phyloP scores from a whole-genome alignment of 1,139 yeast species.

The Magnusiomyces sp. region DNA sequence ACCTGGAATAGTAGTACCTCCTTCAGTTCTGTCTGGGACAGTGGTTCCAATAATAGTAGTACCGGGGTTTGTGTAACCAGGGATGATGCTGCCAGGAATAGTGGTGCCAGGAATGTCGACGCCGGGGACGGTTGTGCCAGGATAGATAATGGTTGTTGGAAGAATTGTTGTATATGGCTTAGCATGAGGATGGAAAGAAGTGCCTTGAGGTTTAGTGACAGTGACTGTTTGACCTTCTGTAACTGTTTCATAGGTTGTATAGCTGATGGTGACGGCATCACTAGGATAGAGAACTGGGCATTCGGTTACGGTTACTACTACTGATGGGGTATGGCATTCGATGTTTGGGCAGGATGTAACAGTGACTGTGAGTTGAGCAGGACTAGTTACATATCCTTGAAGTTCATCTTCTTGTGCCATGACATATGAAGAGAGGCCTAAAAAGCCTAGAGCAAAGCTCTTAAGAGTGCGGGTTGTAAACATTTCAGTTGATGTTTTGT shows the following conservation, averaged over 20 bases:
- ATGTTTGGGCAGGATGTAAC: constrained; percentile 5
- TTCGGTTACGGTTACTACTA: background rate
- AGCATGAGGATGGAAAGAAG: constrained; percentile 1
- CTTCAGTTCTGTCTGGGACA: too few species aligned
- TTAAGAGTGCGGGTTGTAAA: background rate
- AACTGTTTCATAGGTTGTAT: constrained; percentile 1
- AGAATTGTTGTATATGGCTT: constrained; percentile 3
- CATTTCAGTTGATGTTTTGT: background rate
- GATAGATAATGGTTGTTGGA: background rate
- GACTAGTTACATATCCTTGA: constrained; percentile 3
- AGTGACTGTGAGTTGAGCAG: constrained; percentile 1
- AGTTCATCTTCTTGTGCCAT: constrained; percentile 1
- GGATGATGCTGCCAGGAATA: too few species aligned
- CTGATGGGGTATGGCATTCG: background rate
- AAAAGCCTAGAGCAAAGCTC: constrained; percentile 1
- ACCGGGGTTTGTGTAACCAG: too few species aligned
- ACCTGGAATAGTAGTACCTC: too few species aligned
- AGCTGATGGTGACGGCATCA: background rate
- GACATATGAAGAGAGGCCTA: background rate
- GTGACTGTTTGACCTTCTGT: constrained; percentile 3
- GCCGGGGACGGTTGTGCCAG: background rate
- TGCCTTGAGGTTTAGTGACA: constrained; percentile 3
- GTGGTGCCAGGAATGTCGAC: too few species aligned
- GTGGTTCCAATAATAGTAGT: too few species aligned
- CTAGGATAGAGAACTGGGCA: constrained; percentile 7